Evolutionary conservation across 2,329 filamentous ascomycete genomes (phyloP).

Genomic region (Fonsecaea nubica): DNA sequence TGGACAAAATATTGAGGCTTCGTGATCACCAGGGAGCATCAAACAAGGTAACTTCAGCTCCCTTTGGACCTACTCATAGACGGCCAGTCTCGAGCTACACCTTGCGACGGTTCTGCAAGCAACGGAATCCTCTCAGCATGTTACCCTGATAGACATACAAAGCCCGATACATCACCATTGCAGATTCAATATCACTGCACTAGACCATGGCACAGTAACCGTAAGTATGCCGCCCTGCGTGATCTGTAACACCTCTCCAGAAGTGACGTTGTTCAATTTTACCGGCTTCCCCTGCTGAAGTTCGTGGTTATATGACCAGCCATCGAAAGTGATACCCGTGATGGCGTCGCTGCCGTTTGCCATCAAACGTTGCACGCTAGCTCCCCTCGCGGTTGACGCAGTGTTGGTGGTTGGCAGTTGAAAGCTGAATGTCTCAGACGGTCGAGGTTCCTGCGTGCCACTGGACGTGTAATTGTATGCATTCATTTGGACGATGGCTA

Average conservation of each 20-base stretch:
- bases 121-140: not conserved
- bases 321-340: constrained; percentile 67
- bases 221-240: constrained; percentile 46
- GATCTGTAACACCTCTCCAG: constrained; percentile 52
- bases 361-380: constrained; percentile 57
- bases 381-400: constrained; percentile 30
- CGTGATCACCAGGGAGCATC: not conserved
- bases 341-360: constrained; percentile 71
- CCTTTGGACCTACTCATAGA: not conserved
- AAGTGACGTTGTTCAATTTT: constrained; percentile 61
- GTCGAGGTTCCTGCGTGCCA: constrained; percentile 28
- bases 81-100: not conserved
- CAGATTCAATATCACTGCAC: constrained; percentile 41
- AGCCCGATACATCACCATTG: constrained; percentile 14
- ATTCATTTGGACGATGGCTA: constrained; percentile 65
- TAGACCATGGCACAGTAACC: constrained; percentile 42
- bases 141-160: not conserved
- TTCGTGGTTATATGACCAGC: constrained; percentile 67
- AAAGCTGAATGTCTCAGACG: constrained; percentile 40
- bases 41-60: not conserved
- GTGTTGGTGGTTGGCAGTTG: constrained; percentile 37
- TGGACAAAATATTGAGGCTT: too few species aligned
- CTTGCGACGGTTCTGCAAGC: not conserved
- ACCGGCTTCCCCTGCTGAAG: constrained; percentile 62
- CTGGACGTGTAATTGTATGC: constrained; percentile 65